Percentiles rank a stretch among this genome's conserved stretches.
Conservation (phyloP, 345 rosid genomes). For the Eutrema heterophyllum region DNA sequence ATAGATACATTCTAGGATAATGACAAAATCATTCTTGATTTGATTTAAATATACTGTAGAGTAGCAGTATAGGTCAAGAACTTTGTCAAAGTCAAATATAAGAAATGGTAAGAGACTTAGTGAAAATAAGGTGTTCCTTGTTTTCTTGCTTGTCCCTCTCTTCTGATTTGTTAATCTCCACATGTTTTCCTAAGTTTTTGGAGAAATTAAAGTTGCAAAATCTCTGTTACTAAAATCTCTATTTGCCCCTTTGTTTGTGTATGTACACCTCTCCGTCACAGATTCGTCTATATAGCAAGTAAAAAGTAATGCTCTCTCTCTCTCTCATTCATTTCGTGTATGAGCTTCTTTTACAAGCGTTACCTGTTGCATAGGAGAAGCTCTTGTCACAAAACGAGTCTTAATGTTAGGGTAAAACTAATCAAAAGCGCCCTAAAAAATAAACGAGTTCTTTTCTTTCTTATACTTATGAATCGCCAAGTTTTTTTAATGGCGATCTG, state of each 20-base stretch:
- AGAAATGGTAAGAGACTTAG: constrained; percentile 23
- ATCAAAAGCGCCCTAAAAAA: too few relatives aligned
- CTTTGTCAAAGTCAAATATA: constrained; percentile 23
- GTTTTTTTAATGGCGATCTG: too few relatives aligned
- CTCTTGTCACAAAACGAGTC: too few relatives aligned
- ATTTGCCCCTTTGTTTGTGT: constrained; percentile 4
- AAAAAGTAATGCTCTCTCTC: constrained; percentile 11
- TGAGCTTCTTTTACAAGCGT: constrained; percentile 7
- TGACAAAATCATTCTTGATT: neutral
- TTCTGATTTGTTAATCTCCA: constrained; percentile 11
- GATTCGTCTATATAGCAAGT: constrained; percentile 22
- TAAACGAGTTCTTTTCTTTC: too few relatives aligned
- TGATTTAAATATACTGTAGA: neutral
- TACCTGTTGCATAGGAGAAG: too few relatives aligned
- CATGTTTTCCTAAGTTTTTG: constrained; percentile 26
- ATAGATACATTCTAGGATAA: neutral
- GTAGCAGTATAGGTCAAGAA: constrained; percentile 23
- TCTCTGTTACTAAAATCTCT: neutral
- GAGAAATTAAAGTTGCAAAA: constrained; percentile 1
- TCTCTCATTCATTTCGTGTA: neutral
- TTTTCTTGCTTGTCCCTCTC: constrained; percentile 38
- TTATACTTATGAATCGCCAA: too few relatives aligned
- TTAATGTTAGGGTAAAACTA: too few relatives aligned
- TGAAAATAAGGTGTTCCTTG: constrained; percentile 28
- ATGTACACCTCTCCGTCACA: neutral